phyloP scores from a whole-genome alignment of 768 basidiomycete genomes.

The Panus rudis region DNA sequence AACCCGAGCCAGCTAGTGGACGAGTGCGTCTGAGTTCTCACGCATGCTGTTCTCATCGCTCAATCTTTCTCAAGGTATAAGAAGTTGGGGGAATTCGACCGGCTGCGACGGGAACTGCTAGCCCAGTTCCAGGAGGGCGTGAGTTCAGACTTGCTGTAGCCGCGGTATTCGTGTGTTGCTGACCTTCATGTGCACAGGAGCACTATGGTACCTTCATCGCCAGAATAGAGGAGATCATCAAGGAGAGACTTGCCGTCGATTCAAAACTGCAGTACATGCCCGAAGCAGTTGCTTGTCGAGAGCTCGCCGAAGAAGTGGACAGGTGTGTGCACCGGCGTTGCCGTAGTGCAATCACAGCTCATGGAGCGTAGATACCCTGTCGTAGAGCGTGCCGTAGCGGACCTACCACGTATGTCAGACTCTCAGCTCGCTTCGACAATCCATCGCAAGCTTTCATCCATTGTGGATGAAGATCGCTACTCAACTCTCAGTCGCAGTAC shows the following conservation, averaged over 20 bases:
- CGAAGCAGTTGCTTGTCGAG: conserved; percentile 47
- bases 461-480: conserved; percentile 24
- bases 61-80: conserved; percentile 50
- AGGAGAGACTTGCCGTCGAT: conserved; percentile 47
- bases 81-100: conserved; percentile 74
- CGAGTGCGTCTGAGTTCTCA: conserved; percentile 37
- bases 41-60: background rate
- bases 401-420: conserved; percentile 15
- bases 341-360: background rate
- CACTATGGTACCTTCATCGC: conserved; percentile 45
- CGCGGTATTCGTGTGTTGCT: background rate
- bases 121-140: conserved; percentile 57
- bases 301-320: conserved; percentile 68
- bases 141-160: conserved; percentile 20
- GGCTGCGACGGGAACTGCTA: conserved; percentile 58
- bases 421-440: conserved; percentile 26
- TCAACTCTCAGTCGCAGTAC: too few relatives aligned
- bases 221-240: conserved; percentile 56
- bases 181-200: conserved; percentile 31
- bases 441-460: conserved; percentile 29
- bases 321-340: conserved; percentile 33
- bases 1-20: conserved; percentile 58
- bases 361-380: conserved; percentile 46
- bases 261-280: conserved; percentile 44
- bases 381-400: conserved; percentile 50